These are phyloP conservation scores for Penicillium sp. DNA, from an alignment of 2,329 filamentous ascomycete genomes.

Conservation along the genomic window DNA sequence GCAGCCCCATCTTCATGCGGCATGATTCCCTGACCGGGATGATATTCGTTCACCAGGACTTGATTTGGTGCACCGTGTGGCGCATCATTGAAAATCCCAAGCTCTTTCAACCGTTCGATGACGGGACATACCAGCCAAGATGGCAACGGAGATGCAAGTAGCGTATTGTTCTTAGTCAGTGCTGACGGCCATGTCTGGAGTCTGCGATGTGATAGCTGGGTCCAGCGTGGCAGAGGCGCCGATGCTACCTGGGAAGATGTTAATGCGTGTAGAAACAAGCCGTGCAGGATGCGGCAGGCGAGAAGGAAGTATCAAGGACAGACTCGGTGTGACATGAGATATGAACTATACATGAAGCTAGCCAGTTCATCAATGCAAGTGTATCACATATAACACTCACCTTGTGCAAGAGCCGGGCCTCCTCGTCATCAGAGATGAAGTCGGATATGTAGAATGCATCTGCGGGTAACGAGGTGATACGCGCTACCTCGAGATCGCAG, in stretches of 20 bases:
- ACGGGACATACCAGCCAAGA: conserved; percentile 69
- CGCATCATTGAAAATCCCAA: conserved; percentile 56
- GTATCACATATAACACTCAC: conserved; percentile 39
- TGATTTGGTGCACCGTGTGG: conserved; percentile 80
- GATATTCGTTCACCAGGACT: conserved; percentile 90
- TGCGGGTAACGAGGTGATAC: conserved; percentile 32
- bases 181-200: conserved; percentile 88
- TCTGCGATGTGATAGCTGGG: conserved; percentile 77
- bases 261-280: neutral
- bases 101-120: conserved; percentile 49
- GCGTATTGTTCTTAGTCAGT: conserved; percentile 66
- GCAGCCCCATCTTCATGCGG: conserved; percentile 88
- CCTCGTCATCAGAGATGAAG: conserved; percentile 75
- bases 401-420: conserved; percentile 65
- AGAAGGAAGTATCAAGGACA: neutral
- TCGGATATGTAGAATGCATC: conserved; percentile 77
- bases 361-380: neutral
- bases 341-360: neutral
- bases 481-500: conserved; percentile 27
- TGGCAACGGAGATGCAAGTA: conserved; percentile 69
- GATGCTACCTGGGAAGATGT: conserved; percentile 39
- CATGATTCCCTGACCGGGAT: conserved; percentile 88
- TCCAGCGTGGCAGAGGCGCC: conserved; percentile 75
- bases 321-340: neutral
- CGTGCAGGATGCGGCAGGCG: neutral